Evolutionary conservation across 768 basidiomycete species (phyloP).

Genomic region (Cystofilobasidium ferigula): DNA sequence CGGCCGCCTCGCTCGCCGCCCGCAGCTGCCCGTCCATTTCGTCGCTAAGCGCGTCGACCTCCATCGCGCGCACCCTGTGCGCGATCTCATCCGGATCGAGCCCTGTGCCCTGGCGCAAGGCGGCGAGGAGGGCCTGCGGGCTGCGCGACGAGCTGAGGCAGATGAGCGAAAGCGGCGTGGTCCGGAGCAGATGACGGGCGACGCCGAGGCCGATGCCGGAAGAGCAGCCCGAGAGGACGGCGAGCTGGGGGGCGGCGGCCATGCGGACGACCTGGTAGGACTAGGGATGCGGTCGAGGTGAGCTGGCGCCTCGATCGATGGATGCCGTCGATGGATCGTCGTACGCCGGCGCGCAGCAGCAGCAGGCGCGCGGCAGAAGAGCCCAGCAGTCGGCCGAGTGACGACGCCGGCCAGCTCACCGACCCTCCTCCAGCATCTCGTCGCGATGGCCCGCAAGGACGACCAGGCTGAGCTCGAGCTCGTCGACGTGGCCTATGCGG

Average conservation of each 20-base stretch:
- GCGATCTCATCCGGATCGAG: background rate
- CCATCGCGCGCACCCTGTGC: background rate
- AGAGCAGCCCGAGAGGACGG: slow-evolving; percentile 15
- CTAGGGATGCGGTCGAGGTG: too few species aligned
- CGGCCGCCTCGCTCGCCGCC: background rate
- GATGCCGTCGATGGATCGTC: too few species aligned
- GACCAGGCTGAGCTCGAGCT: background rate
- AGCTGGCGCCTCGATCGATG: too few species aligned
- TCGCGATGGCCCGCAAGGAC: too few species aligned
- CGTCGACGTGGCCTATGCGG: background rate
- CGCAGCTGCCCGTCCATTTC: background rate
- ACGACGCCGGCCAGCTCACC: too few species aligned
- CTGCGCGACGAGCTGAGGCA: background rate
- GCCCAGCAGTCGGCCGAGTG: too few species aligned
- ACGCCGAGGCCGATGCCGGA: slow-evolving; percentile 18
- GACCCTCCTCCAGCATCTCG: too few species aligned
- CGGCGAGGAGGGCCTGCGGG: background rate
- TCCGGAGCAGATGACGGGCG: background rate
- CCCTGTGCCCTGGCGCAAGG: background rate
- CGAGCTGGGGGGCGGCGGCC: too few species aligned
- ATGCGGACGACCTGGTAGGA: too few species aligned
- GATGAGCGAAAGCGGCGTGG: background rate
- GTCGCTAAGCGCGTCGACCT: background rate
- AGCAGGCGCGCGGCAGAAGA: too few species aligned
- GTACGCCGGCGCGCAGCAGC: too few species aligned